A percentile compares a stretch with the other conserved stretches of the same genome.
phyloP scores from a whole-genome alignment of 2,329 filamentous ascomycete species.

The Scedosporium apiospermum region DNA sequence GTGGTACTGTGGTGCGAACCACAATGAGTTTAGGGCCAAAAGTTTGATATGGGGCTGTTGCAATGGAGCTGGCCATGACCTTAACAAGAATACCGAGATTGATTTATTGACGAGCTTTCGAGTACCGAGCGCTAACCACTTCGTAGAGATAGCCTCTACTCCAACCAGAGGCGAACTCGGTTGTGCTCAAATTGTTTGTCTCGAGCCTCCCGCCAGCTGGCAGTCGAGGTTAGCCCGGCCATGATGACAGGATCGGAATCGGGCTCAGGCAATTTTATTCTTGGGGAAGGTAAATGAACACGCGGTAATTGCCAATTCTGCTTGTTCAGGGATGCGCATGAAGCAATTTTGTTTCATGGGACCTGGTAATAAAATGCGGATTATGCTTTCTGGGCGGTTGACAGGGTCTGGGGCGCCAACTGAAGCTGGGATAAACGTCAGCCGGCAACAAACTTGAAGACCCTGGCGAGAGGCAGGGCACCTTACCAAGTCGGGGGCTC shows the following conservation, averaged over 20 bases:
- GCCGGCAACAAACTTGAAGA: not conserved
- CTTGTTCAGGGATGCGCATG: constrained; percentile 5
- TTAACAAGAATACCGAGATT: too few relatives aligned
- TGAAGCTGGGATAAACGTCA: not conserved
- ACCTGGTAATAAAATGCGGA: constrained; percentile 4
- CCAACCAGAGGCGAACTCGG: too few relatives aligned
- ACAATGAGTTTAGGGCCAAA: too few relatives aligned
- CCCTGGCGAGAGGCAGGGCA: not conserved
- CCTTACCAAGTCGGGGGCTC: not conserved
- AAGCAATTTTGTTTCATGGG: constrained; percentile 4
- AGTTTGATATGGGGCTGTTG: too few relatives aligned
- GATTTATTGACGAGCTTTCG: too few relatives aligned
- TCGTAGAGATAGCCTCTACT: too few relatives aligned
- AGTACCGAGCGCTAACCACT: too few relatives aligned
- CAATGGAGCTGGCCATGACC: too few relatives aligned
- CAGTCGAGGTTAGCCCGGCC: not conserved
- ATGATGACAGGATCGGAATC: not conserved
- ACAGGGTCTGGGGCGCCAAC: not conserved
- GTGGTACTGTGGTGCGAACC: too few relatives aligned
- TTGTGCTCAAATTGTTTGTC: too few relatives aligned
- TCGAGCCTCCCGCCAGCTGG: not conserved
- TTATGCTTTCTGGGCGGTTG: not conserved
- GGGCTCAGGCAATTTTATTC: not conserved
- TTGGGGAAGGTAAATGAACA: not conserved
- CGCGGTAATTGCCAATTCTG: not conserved